Base-by-base conservation (phyloP, 2,329 filamentous ascomycete species). In the Fulvia fulva region DNA sequence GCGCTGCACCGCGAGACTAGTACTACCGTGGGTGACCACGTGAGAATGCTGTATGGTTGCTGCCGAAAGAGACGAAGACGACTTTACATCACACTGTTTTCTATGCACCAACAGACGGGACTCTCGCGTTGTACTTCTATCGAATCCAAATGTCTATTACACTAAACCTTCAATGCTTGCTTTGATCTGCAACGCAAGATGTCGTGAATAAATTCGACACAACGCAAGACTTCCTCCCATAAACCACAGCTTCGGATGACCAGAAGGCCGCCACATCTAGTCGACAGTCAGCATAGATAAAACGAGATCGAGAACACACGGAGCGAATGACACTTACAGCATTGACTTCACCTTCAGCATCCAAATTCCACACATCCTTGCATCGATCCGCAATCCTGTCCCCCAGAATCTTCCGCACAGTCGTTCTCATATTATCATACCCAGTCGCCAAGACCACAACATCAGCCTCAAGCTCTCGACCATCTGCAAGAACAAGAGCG, bases 361-460 rank as follows among this genome's bases (percentile, higher is more conserved):
- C 73, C n/a, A 78, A 49, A 51, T 69, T 69, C 69, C 75, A 76
- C 9, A 76, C 71, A 55, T 86, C 83, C 1, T 75, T 75, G 4
- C 85, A 78, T 25, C 77, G 76, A 53, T 84, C 81, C 0, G 83
- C 85, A 9, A 89, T 76, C 19, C 80, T 77, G 28, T 86, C 79
- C 0, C 87, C 87, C 55, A 90, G 78, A 21, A 87, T 81, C 30
- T 77, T 76, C n/a, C 82, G 74, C 1, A 86, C 83, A 21, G 82
- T 82, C 0, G 82, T 85, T 11, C 79, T 77, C 86, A 90, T 90
- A 67, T 87, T 88, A 60, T 86, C 80, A 64, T 87, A 89, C 0
- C 83, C 77, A 0, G 77, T 79, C 0, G 76, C 77, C 9, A 78
- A 58, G 2, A 89, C 78, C 8, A 89, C 80, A 61, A 87, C 79